These are phyloP conservation scores for Capsella bursapastoris DNA, from an alignment of 345 rosid genomes.

Conservation along the genomic window DNA sequence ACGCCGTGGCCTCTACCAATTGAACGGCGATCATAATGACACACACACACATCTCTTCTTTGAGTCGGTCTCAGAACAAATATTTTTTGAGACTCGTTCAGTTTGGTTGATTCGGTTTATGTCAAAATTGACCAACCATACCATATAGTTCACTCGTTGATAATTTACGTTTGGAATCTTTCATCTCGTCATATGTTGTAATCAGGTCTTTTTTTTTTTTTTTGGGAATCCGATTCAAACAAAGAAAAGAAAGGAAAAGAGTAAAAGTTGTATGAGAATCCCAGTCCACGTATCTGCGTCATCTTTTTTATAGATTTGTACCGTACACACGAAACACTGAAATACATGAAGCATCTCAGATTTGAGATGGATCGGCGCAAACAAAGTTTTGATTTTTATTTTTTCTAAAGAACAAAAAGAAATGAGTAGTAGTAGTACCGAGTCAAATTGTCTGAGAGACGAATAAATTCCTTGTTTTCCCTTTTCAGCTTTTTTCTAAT, in stretches of 20 bases:
- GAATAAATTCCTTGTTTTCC: conserved; percentile 40
- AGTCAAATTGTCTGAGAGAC: conserved; percentile 37
- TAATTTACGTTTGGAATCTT: conserved; percentile 11
- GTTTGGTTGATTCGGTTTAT: not conserved
- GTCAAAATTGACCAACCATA: not conserved
- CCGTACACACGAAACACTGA: conserved; percentile 6
- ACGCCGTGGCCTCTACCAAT: conserved; percentile 37
- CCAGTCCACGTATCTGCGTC: not conserved
- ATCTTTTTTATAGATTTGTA: conserved; percentile 1
- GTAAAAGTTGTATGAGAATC: not conserved
- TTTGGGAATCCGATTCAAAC: not conserved
- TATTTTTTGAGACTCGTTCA: not conserved
- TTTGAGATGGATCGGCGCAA: not conserved
- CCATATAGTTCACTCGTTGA: conserved; percentile 11
- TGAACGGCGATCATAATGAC: conserved; percentile 21
- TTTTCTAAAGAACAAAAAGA: too few relatives aligned
- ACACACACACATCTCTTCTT: not conserved
- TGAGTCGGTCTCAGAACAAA: not conserved
- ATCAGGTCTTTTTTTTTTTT: not conserved
- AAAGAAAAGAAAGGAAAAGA: not conserved
- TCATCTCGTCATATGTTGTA: conserved; percentile 2
- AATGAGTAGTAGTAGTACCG: not conserved
- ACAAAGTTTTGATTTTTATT: too few relatives aligned
- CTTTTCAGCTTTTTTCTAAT: conserved; percentile 35
- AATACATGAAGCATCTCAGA: not conserved